phyloP scores from a whole-genome alignment of 805 yeast species.

The Saccharomyces mikatae region DNA sequence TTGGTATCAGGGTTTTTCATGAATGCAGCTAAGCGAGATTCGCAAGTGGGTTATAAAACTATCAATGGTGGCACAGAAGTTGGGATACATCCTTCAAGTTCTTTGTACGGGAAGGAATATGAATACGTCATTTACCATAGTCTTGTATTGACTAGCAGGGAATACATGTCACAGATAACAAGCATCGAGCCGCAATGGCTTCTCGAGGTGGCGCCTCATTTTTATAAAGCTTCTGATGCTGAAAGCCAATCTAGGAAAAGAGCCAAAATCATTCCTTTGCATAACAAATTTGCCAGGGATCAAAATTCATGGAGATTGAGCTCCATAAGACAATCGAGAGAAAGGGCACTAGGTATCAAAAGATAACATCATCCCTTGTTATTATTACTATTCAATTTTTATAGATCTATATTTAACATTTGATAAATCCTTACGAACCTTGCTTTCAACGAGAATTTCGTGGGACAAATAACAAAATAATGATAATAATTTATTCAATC shows the following conservation, averaged over 20 bases:
- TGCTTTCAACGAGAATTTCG: neutral
- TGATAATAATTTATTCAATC: neutral
- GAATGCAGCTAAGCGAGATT: slow-evolving; percentile 57
- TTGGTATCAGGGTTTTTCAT: slow-evolving; percentile 62
- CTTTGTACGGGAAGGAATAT: slow-evolving; percentile 52
- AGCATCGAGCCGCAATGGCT: slow-evolving; percentile 80
- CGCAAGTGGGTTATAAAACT: slow-evolving; percentile 67
- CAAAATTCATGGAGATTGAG: slow-evolving; percentile 75
- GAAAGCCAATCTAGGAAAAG: slow-evolving; percentile 45
- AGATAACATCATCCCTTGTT: slow-evolving; percentile 13
- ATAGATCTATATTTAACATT: neutral
- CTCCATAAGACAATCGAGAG: slow-evolving; percentile 30
- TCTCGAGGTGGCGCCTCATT: slow-evolving; percentile 58
- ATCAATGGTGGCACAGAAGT: slow-evolving; percentile 69
- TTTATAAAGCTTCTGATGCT: slow-evolving; percentile 57
- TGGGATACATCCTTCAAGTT: slow-evolving; percentile 79
- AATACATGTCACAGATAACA: slow-evolving; percentile 86
- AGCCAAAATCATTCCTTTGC: slow-evolving; percentile 68
- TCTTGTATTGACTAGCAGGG: slow-evolving; percentile 71
- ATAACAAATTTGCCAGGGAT: slow-evolving; percentile 48
- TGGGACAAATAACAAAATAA: neutral
- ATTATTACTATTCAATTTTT: slow-evolving; percentile 5
- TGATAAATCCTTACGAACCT: neutral
- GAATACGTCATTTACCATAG: slow-evolving; percentile 81
- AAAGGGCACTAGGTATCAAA: slow-evolving; percentile 25